phyloP scores from a whole-genome alignment of 495 filamentous ascomycete species.

The Trichoderma parareesei region DNA sequence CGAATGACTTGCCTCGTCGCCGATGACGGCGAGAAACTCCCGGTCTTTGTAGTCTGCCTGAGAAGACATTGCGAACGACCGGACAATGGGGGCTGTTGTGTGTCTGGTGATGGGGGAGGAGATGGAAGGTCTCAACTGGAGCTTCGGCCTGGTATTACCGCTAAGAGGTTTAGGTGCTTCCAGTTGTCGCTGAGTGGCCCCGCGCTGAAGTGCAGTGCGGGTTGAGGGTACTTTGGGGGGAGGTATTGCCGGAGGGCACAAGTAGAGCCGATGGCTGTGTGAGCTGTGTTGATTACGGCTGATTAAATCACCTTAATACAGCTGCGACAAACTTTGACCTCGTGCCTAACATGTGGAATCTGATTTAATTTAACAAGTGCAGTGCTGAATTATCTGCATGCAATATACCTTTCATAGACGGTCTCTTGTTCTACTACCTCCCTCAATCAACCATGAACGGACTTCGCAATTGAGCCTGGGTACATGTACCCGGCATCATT shows the following conservation, averaged over 20 bases:
- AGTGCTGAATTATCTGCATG: too few species aligned
- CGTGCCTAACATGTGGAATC: too few species aligned
- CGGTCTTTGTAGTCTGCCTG: slow-evolving; percentile 71
- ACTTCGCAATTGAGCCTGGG: too few species aligned
- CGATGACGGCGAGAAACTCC: slow-evolving; percentile 94
- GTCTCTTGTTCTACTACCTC: too few species aligned
- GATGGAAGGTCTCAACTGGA: neutral
- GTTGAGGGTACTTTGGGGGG: neutral
- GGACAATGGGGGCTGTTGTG: slow-evolving; percentile 11
- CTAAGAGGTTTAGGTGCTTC: neutral
- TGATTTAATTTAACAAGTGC: too few species aligned
- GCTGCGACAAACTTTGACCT: neutral
- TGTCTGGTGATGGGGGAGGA: neutral
- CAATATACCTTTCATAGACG: too few species aligned
- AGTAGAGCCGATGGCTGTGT: neutral
- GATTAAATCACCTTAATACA: neutral
- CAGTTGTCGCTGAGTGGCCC: slow-evolving; percentile 2
- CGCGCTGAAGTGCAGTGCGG: neutral
- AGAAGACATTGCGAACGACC: slow-evolving; percentile 40
- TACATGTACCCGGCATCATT: neutral
- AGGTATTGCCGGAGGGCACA: neutral
- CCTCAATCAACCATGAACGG: too few species aligned
- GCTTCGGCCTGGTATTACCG: too few species aligned
- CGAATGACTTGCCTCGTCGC: slow-evolving; percentile 68
- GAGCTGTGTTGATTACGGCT: neutral